A percentile compares a stretch with the other conserved stretches of the same genome.
Conservation (phyloP, 2,329 filamentous ascomycete genomes). For the Botrytis tulipae region DNA sequence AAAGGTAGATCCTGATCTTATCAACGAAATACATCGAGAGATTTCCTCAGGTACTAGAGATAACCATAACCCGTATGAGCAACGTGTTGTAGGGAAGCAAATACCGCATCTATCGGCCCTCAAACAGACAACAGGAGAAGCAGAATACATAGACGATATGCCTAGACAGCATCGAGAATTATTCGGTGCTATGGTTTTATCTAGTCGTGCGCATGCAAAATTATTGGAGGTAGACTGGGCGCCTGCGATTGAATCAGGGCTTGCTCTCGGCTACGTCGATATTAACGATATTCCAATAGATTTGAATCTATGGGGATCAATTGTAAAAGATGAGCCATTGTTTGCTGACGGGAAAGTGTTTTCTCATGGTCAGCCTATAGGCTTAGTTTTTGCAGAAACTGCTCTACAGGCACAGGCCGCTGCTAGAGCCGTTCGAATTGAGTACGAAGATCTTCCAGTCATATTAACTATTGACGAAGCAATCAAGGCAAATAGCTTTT, state of each 20-base stretch:
- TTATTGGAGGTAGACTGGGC: constrained; percentile 73
- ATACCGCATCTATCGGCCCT: constrained; percentile 82
- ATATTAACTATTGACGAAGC: constrained; percentile 93
- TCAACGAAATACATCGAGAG: constrained; percentile 78
- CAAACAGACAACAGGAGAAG: constrained; percentile 89
- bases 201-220: constrained; percentile 82
- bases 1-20: constrained; percentile 66
- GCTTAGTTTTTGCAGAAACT: constrained; percentile 78
- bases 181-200: constrained; percentile 81
- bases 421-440: constrained; percentile 75
- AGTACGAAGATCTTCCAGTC: constrained; percentile 85
- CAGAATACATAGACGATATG: constrained; percentile 93
- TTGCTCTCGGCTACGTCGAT: constrained; percentile 79
- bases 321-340: constrained; percentile 74
- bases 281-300: constrained; percentile 73
- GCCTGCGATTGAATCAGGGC: constrained; percentile 60
- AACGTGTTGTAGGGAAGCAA: constrained; percentile 77
- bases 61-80: constrained; percentile 74
- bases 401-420: constrained; percentile 75
- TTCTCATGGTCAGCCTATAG: constrained; percentile 90
- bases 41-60: constrained; percentile 74
- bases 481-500: constrained; percentile 83
- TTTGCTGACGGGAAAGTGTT: constrained; percentile 87
- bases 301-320: constrained; percentile 82
- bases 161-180: constrained; percentile 81